Conservation (phyloP, 331 rosid species). For the Malus hybrid region DNA sequence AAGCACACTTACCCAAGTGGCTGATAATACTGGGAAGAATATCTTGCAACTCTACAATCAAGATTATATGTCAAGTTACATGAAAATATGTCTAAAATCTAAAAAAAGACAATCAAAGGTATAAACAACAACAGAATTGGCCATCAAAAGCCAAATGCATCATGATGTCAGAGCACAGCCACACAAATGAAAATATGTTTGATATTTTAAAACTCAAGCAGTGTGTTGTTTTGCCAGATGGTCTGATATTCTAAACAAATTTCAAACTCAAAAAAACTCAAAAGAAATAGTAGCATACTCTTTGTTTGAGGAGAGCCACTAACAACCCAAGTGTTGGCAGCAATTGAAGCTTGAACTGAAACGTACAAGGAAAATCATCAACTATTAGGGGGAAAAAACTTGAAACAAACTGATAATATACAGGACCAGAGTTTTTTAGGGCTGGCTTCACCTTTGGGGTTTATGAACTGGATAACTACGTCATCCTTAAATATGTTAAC, state of each 20-base stretch:
- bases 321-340: conserved; percentile 98
- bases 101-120: neutral
- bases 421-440: neutral
- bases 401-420: neutral
- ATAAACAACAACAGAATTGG: neutral
- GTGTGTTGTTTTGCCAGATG: neutral
- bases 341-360: conserved; percentile 94
- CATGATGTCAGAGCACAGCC: neutral
- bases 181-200: neutral
- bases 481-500: conserved; percentile 97
- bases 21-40: conserved; percentile 81
- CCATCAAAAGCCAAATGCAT: neutral
- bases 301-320: conserved; percentile 87
- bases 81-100: neutral
- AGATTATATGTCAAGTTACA: neutral
- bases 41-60: conserved; percentile 80
- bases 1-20: conserved; percentile 58
- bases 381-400: neutral
- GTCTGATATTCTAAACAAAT: neutral
- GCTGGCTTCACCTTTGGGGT: conserved; percentile 70
- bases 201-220: neutral
- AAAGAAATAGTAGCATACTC: conserved; percentile 36
- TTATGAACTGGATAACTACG: conserved; percentile 79
- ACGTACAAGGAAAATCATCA: neutral
- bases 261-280: neutral